Percentiles rank a stretch among this genome's conserved stretches.
Conservation (phyloP, 2,329 filamentous ascomycete species). For the Pyricularia pennisetigena region DNA sequence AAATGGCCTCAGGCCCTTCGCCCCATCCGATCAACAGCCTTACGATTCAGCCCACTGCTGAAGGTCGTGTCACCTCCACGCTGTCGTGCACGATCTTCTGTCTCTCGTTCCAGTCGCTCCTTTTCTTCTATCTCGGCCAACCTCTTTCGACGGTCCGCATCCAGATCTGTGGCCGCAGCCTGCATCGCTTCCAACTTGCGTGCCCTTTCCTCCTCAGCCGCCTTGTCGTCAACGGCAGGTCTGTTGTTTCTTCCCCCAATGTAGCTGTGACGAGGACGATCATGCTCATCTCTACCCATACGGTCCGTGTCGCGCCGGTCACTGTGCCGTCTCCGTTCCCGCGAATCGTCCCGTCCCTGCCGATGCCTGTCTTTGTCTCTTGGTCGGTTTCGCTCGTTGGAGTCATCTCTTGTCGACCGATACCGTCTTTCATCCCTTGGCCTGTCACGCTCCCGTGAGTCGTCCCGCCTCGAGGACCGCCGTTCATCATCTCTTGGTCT, state of each 20-base stretch:
- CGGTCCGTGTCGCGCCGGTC: neutral
- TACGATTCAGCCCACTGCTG: slow-evolving; percentile 50
- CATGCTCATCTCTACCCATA: neutral
- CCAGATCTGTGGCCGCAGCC: slow-evolving; percentile 57
- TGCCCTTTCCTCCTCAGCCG: slow-evolving; percentile 45
- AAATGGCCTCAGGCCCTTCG: slow-evolving; percentile 23
- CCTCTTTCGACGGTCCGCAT: slow-evolving; percentile 58
- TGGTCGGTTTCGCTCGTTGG: slow-evolving; percentile 1
- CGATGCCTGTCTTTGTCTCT: neutral
- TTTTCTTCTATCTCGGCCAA: slow-evolving; percentile 55
- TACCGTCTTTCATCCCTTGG: neutral
- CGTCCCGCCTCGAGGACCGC: slow-evolving; percentile 2
- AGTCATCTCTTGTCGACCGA: neutral
- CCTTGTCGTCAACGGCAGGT: slow-evolving; percentile 1
- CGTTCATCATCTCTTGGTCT: neutral
- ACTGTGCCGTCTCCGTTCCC: neutral
- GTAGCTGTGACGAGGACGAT: slow-evolving; percentile 2
- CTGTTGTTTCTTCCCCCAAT: neutral
- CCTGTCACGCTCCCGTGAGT: neutral
- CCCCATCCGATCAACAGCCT: slow-evolving; percentile 43
- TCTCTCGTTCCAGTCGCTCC: slow-evolving; percentile 54
- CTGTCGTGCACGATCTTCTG: slow-evolving; percentile 54
- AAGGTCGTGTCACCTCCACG: slow-evolving; percentile 54
- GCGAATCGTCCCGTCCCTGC: neutral
- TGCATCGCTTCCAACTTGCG: slow-evolving; percentile 66